A percentile compares a stretch with the other conserved stretches of the same genome.
Conservation (phyloP, 192 early-diverging fungal species). For the Chytriomyces sp. region DNA sequence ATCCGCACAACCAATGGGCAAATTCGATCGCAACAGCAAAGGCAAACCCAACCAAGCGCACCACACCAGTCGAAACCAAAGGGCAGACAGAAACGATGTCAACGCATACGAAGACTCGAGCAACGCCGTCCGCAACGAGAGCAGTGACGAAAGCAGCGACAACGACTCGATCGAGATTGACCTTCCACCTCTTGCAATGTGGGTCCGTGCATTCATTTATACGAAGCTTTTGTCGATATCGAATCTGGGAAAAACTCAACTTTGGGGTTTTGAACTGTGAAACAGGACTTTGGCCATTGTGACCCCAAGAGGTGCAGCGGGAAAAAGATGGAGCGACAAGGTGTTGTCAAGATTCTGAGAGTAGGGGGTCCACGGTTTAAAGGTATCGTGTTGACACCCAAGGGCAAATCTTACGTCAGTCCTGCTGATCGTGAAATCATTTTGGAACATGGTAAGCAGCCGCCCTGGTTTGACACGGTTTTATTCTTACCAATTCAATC, state of each 20-base stretch:
- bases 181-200: slow-evolving; percentile 34
- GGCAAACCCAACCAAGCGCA: not conserved
- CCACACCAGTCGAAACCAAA: not conserved
- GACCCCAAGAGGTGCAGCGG: slow-evolving; percentile 98
- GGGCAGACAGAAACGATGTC: not conserved
- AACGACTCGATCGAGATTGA: slow-evolving; percentile 3
- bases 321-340: slow-evolving; percentile 81
- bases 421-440: slow-evolving; percentile 83
- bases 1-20: not conserved
- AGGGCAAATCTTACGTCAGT: slow-evolving; percentile 85
- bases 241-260: not conserved
- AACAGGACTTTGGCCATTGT: slow-evolving; percentile 97
- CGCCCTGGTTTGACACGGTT: not conserved
- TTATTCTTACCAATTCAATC: not conserved
- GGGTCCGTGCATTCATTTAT: slow-evolving; percentile 10
- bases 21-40: not conserved
- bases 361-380: slow-evolving; percentile 80
- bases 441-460: slow-evolving; percentile 25
- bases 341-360: slow-evolving; percentile 79
- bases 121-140: not conserved
- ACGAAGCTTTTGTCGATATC: not conserved
- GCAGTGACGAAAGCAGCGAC: not conserved
- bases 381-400: slow-evolving; percentile 83
- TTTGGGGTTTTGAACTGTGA: not conserved
- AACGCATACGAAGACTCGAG: not conserved